Conservation (phyloP, 352 stramenopile genomes). For the Nothophytophthora sp. region DNA sequence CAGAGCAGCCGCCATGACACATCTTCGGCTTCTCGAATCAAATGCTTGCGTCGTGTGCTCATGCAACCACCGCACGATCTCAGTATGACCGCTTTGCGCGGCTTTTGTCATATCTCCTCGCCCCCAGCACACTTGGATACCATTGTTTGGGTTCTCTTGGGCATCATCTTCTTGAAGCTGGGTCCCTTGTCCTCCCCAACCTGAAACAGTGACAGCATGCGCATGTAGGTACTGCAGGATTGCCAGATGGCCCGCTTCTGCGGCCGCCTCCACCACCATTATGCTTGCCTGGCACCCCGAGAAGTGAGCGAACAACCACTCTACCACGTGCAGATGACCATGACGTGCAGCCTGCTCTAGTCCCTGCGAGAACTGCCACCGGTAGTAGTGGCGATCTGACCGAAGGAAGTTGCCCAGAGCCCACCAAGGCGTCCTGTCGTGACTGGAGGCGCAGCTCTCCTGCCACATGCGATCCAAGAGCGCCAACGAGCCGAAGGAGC, state of each 20-base stretch:
- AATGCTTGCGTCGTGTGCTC: background rate
- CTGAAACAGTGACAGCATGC: too few relatives aligned
- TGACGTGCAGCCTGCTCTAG: background rate
- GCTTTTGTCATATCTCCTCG: background rate
- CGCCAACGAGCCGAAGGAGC: background rate
- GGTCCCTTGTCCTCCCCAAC: too few relatives aligned
- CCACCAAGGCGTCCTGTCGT: background rate
- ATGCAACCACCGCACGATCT: background rate
- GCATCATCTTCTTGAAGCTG: too few relatives aligned
- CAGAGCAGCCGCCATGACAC: background rate
- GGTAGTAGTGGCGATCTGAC: background rate
- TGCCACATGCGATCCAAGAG: background rate
- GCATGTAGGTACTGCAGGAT: background rate
- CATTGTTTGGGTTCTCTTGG: too few relatives aligned
- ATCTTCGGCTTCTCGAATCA: background rate
- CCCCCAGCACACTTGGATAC: too few relatives aligned
- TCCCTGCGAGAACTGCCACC: background rate
- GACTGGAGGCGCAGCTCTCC: background rate
- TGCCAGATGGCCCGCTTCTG: background rate
- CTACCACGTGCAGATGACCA: background rate
- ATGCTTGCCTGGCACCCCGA: background rate
- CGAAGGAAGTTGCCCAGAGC: background rate
- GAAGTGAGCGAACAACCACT: conserved; percentile 1
- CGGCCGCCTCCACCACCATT: background rate
- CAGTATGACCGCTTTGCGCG: background rate